These are phyloP conservation scores for Ustulina deusta DNA, from an alignment of 2,329 filamentous ascomycete genomes.

Conservation along the genomic window DNA sequence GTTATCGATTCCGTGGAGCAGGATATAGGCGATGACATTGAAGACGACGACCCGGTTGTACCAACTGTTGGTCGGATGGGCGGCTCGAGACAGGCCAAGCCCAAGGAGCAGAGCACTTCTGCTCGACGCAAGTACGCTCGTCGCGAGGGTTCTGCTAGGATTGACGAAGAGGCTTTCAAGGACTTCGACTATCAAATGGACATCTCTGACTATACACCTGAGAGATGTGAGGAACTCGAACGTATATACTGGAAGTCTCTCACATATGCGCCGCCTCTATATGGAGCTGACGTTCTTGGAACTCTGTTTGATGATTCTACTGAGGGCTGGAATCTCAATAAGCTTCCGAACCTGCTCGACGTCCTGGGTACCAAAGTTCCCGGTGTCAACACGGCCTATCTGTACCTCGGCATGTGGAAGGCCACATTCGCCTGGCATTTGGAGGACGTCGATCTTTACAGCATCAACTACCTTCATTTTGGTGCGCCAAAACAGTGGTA, in stretches of 20 bases:
- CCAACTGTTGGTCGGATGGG: constrained; percentile 62
- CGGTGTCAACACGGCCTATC: constrained; percentile 96
- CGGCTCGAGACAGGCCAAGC: constrained; percentile 62
- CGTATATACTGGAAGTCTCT: constrained; percentile 97
- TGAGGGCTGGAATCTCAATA: constrained; percentile 92
- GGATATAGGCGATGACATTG: constrained; percentile 59
- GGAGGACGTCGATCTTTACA: constrained; percentile 98
- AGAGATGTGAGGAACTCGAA: constrained; percentile 94
- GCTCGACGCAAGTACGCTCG: constrained; percentile 88
- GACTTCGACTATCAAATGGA: constrained; percentile 92
- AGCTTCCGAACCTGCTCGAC: constrained; percentile 91
- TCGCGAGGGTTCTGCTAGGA: constrained; percentile 78
- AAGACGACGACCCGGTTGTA: constrained; percentile 56
- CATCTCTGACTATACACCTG: constrained; percentile 86
- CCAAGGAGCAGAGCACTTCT: constrained; percentile 80
- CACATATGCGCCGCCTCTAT: constrained; percentile 93
- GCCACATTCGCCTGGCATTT: constrained; percentile 99
- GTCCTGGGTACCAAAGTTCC: constrained; percentile 95
- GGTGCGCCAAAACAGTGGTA: constrained; percentile 99
- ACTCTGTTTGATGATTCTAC: constrained; percentile 91
- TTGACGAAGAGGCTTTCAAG: constrained; percentile 92
- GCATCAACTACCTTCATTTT: constrained; percentile 99
- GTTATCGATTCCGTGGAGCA: constrained; percentile 64
- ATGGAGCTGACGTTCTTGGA: constrained; percentile 95
- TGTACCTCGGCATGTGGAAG: constrained; percentile 99